Conservation (phyloP, 441 rosid genomes). For the Sinapis alba region DNA sequence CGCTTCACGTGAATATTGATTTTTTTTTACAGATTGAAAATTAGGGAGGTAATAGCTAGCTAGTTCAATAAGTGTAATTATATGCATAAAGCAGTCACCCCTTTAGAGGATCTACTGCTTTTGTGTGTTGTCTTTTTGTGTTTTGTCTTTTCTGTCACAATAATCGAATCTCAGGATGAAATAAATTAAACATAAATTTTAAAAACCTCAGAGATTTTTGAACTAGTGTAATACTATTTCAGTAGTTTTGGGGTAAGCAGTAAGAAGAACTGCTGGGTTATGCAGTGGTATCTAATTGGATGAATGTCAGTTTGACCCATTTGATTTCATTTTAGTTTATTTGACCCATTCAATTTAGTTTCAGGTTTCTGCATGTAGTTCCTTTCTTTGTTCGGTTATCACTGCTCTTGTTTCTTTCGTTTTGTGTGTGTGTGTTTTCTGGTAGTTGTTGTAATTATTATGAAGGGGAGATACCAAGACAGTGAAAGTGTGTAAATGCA, state of each 20-base stretch:
- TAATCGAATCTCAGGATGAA: constrained; percentile 2
- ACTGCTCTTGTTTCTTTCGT: background rate
- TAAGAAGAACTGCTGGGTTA: constrained; percentile 27
- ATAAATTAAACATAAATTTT: background rate
- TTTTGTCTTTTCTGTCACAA: constrained; percentile 27
- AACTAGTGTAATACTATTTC: constrained; percentile 28
- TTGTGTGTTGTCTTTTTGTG: constrained; percentile 27
- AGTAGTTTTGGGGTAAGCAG: constrained; percentile 25
- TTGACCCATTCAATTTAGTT: constrained; percentile 21
- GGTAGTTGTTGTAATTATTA: constrained; percentile 26
- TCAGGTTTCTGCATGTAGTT: constrained; percentile 16
- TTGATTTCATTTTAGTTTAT: constrained; percentile 4
- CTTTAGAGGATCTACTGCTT: background rate
- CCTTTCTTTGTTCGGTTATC: background rate
- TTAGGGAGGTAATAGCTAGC: constrained; percentile 18
- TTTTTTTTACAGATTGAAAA: background rate
- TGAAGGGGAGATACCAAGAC: constrained; percentile 20
- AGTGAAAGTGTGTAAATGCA: constrained; percentile 34
- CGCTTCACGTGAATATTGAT: background rate
- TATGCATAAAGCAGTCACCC: constrained; percentile 13
- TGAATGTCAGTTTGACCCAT: constrained; percentile 42
- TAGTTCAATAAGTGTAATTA: constrained; percentile 27
- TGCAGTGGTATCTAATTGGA: constrained; percentile 34
- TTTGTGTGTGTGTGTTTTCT: background rate
- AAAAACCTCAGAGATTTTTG: background rate